phyloP scores from a whole-genome alignment of 1,139 yeast genomes.

The Zygosaccharomyces sapae region DNA sequence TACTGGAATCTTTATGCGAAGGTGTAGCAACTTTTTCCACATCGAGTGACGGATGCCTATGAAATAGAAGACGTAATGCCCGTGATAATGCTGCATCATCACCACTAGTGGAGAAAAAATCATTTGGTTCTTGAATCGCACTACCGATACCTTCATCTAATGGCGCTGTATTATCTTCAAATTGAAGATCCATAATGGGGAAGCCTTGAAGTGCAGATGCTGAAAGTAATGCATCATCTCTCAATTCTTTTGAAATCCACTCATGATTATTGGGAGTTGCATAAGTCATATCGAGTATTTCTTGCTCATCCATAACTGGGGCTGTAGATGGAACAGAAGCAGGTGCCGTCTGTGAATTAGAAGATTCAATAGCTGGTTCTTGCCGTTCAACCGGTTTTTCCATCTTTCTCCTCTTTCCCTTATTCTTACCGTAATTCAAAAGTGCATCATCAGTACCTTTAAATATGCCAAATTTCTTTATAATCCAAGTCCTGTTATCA shows the following conservation, averaged over 20 bases:
- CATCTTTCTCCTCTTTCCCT: conserved; percentile 23
- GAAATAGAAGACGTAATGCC: conserved; percentile 16
- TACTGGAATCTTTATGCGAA: neutral
- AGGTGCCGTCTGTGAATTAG: neutral
- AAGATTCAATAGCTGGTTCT: neutral
- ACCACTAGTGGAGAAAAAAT: neutral
- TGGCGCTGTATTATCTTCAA: conserved; percentile 5
- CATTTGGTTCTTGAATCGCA: neutral
- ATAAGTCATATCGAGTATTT: conserved; percentile 17
- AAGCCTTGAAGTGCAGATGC: conserved; percentile 65
- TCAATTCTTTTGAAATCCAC: conserved; percentile 66
- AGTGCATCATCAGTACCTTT: conserved; percentile 32
- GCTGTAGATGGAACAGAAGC: conserved; percentile 3
- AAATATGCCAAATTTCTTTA: conserved; percentile 87
- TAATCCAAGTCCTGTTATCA: conserved; percentile 49
- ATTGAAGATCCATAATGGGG: conserved; percentile 11
- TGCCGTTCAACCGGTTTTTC: neutral
- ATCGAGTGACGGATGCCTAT: conserved; percentile 10
- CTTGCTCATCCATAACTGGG: conserved; percentile 8
- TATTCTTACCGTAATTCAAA: conserved; percentile 16
- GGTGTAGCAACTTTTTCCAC: neutral
- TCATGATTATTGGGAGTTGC: conserved; percentile 38
- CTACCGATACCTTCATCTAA: conserved; percentile 1
- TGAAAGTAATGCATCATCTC: conserved; percentile 67
- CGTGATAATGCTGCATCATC: conserved; percentile 10